These are phyloP conservation scores for Sphaerobolus stellatus DNA, from an alignment of 1,284 basidiomycete species.

Conservation along the genomic window DNA sequence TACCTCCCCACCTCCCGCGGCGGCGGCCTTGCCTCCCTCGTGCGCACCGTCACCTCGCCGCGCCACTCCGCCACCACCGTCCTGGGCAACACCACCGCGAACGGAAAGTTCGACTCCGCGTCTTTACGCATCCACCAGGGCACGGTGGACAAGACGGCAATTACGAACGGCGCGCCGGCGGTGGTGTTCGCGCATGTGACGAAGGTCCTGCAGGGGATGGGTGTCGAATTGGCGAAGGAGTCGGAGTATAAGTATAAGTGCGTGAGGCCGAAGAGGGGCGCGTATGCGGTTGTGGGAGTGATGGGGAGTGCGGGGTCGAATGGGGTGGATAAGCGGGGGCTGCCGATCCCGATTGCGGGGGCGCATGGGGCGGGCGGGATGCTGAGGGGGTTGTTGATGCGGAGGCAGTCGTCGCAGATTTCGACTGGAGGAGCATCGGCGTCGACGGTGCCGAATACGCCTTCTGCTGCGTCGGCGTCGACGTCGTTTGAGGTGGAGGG, in stretches of 20 bases:
- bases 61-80: constrained; percentile 1
- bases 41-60: constrained; percentile 10
- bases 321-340: constrained; percentile 67
- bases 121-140: constrained; percentile 86
- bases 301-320: constrained; percentile 26
- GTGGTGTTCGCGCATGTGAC: constrained; percentile 87
- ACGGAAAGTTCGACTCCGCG: constrained; percentile 43
- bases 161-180: constrained; percentile 81
- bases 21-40: constrained; percentile 1
- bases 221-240: constrained; percentile 85
- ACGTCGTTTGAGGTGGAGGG: constrained; percentile 36
- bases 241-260: constrained; percentile 88
- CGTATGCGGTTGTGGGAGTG: neutral
- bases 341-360: constrained; percentile 73
- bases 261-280: constrained; percentile 63
- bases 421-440: too few relatives aligned
- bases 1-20: neutral
- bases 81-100: constrained; percentile 11
- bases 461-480: constrained; percentile 37
- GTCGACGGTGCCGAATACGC: constrained; percentile 26
- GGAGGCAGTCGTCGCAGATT: constrained; percentile 82
- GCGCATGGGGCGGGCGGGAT: constrained; percentile 70
- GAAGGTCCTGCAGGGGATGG: constrained; percentile 83
- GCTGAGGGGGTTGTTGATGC: constrained; percentile 82
- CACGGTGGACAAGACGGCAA: constrained; percentile 88